These are phyloP conservation scores for Penicillium goetzii DNA, from an alignment of 495 filamentous ascomycete genomes.

Conservation along the genomic window DNA sequence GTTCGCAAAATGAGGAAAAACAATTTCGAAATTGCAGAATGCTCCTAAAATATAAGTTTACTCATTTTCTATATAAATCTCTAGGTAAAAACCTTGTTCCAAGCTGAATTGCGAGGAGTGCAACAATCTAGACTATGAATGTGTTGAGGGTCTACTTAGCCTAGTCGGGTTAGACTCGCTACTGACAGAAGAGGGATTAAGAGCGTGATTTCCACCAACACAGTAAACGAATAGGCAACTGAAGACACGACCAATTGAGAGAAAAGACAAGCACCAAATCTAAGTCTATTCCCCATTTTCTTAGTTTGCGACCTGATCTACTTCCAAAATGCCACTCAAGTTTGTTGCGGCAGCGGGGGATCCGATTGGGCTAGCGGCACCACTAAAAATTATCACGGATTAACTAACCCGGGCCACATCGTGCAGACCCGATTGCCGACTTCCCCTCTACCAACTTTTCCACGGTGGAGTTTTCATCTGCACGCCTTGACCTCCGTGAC, in stretches of 20 bases:
- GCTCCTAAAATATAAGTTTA: not conserved
- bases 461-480: constrained; percentile 41
- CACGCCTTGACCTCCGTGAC: constrained; percentile 25
- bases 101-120: not conserved
- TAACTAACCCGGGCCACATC: constrained; percentile 43
- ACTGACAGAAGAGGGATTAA: not conserved
- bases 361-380: constrained; percentile 53
- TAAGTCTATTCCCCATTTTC: not conserved
- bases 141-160: constrained; percentile 3
- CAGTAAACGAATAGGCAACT: not conserved
- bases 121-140: not conserved
- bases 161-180: constrained; percentile 4
- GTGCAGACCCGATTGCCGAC: constrained; percentile 36
- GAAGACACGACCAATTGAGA: not conserved
- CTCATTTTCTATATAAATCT: not conserved
- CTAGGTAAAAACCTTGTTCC: not conserved
- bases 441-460: constrained; percentile 49
- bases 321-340: not conserved
- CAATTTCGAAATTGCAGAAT: not conserved
- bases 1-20: not conserved
- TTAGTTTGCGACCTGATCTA: not conserved
- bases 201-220: not conserved
- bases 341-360: constrained; percentile 9
- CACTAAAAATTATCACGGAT: constrained; percentile 56
- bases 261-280: not conserved